Evolutionary conservation across 2,329 filamentous ascomycete species (phyloP).

Genomic region (Pleoardoris graminearum): DNA sequence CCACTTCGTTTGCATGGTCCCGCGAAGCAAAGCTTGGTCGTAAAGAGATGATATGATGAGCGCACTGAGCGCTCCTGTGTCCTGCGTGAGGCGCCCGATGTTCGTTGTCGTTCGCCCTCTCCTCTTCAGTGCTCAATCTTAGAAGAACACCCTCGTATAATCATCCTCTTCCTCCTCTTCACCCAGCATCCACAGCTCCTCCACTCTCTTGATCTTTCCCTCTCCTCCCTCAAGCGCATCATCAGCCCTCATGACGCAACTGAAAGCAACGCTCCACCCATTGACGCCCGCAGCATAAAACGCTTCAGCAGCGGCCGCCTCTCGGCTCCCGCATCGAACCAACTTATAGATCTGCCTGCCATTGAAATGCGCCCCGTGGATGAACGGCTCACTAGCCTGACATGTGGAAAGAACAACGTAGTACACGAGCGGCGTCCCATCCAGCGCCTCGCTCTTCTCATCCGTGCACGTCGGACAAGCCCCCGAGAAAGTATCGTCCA

Average conservation of each 20-base stretch:
- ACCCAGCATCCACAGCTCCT: slow-evolving; percentile 31
- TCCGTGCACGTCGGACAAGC: slow-evolving; percentile 33
- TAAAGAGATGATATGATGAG: too few relatives aligned
- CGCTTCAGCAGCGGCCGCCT: slow-evolving; percentile 33
- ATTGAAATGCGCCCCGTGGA: slow-evolving; percentile 13
- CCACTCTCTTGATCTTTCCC: slow-evolving; percentile 23
- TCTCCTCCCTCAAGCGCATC: slow-evolving; percentile 27
- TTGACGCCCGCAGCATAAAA: slow-evolving; percentile 35
- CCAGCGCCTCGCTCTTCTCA: slow-evolving; percentile 30
- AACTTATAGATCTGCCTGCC: slow-evolving; percentile 36
- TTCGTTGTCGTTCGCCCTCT: too few relatives aligned
- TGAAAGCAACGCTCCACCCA: slow-evolving; percentile 39
- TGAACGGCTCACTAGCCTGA: slow-evolving; percentile 23
- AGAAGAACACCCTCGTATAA: slow-evolving; percentile 36
- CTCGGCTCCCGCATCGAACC: slow-evolving; percentile 37
- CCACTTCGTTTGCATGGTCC: too few relatives aligned
- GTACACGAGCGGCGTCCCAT: slow-evolving; percentile 28
- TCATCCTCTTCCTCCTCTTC: slow-evolving; percentile 20
- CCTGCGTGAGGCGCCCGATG: too few relatives aligned
- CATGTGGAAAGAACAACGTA: slow-evolving; percentile 30
- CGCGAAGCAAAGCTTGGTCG: too few relatives aligned
- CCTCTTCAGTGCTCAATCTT: not conserved
- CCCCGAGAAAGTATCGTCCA: slow-evolving; percentile 16
- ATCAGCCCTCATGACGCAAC: slow-evolving; percentile 32
- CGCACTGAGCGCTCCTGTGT: too few relatives aligned